Evolutionary conservation across 208 protist species (phyloP), one percentile per base, ranked within the genome.

Genomic region (Kentomonas sorsogonicus): DNA sequence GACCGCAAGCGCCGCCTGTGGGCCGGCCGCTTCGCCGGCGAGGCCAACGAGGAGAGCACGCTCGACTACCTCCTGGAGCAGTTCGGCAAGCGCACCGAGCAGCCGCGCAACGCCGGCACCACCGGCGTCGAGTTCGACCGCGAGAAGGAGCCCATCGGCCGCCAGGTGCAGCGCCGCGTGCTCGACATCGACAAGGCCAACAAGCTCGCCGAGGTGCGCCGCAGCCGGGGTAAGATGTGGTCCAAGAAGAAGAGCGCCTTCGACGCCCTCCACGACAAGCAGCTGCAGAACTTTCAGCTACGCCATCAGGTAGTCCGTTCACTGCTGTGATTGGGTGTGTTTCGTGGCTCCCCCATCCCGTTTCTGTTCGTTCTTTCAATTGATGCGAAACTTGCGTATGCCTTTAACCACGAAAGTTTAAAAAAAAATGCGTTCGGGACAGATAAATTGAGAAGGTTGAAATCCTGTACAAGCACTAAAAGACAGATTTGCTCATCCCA

Each of bases 31-130:
- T 95, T 95, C 44, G 77, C 86, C 9, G 85, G 83, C 3, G 79
- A 90, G 61, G 73, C 81, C 20, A 79, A 92, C 43, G 89, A 95
- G 66, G 89, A 95, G 66, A 70, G 60, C 20, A 91, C 85, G 30
- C 67, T 95, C 0, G 89, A 95, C 63, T 95, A 92, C 69, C 53
- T 95, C 45, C 71, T 95, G 2, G 84, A 95, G 57, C 93, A 95
- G 79, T 92, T 95, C 68, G 81, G 86, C 15, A 77, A 83, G 2
- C 86, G 89, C 44, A 63, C 80, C 1, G 81, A 89, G 39, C 72
- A 77, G 16, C 70, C 53, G 54, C 59, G 64, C 9, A 88, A 89
- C 45, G 79, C 82, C 3, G 82, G 81, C 58, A 83, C 74, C 5
- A 89, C 77, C 31, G 89, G 89, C 43, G 78, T 79, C 0, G 86